phyloP scores from a whole-genome alignment of 345 rosid species.

The Lepidium didymum region DNA sequence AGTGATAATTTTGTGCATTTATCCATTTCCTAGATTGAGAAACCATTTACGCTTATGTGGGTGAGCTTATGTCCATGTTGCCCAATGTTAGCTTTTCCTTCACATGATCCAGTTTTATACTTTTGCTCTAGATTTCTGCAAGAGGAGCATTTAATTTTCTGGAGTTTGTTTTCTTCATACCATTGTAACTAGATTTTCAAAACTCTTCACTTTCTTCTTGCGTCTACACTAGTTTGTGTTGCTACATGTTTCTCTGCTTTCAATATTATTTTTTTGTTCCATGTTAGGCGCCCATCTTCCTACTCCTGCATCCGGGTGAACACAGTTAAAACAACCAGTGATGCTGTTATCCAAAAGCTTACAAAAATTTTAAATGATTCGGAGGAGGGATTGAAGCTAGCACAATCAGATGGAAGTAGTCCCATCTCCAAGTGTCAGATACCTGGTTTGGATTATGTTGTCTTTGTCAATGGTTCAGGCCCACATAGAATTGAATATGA shows the following conservation, averaged over 20 bases:
- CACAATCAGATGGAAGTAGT: slow-evolving; percentile 23
- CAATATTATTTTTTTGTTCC: background rate
- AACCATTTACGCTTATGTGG: background rate
- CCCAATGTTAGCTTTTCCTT: background rate
- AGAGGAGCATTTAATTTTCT: background rate
- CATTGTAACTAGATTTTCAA: background rate
- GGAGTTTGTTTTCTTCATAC: background rate
- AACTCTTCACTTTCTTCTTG: background rate
- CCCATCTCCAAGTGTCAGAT: slow-evolving; percentile 52
- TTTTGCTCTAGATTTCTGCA: background rate
- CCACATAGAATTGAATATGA: slow-evolving; percentile 70
- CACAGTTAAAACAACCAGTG: slow-evolving; percentile 57
- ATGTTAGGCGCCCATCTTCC: slow-evolving; percentile 65
- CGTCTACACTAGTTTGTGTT: background rate
- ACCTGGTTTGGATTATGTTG: slow-evolving; percentile 75
- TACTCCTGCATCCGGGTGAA: slow-evolving; percentile 91
- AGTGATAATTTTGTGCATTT: background rate
- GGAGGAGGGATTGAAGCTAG: slow-evolving; percentile 18
- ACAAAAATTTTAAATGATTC: slow-evolving; percentile 32
- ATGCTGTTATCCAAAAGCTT: slow-evolving; percentile 66
- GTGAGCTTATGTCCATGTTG: background rate
- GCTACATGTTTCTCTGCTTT: background rate
- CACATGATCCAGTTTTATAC: background rate
- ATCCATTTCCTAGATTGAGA: background rate
- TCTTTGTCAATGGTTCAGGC: slow-evolving; percentile 84